Base-by-base conservation (phyloP, 2,329 filamentous ascomycete genomes). In the Phaeosphaeria sp. region DNA sequence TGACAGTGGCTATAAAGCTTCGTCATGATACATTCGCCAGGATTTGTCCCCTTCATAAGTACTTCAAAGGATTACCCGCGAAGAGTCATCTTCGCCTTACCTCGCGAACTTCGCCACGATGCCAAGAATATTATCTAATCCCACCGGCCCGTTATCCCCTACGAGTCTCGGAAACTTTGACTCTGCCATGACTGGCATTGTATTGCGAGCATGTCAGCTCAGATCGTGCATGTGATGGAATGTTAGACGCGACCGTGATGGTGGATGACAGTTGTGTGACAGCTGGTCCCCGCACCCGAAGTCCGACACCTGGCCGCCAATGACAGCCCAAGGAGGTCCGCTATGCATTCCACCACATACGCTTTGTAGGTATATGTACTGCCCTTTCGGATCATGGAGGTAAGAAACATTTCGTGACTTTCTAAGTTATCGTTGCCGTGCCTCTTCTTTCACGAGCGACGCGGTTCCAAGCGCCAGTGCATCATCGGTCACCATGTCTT, bases 201-300 rank as follows among this genome's bases (percentile, higher is more conserved):
- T 13, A 20, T 17, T 46, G 2, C 15, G 22, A 3, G 1, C 11
- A 23, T 23, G 22, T 44, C 18, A 44, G 22, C 9, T 5, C 2
- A 4, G 20, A 25, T 46, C 5, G 15, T 46, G 43, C 10, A 25
- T 15, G 22, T 25, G 43, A 46, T 22, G 21, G 5, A 46, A 22
- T 44, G 42, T 36, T 11, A 39, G 15, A 17, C n/a, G 43, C 11
- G 18, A 39, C 36, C 15, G 2, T 17, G 36, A 2, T 17, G 11
- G 36, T 15, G 36, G 36, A 39, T 39, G 36, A 39, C 36, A 39
- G 20, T 46, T 46, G 43, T 46, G 43, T 10, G 43, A 46, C 22
- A 25, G 20, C 43, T 30, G n/a, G 39, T 59, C 63, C 63, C 63
- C 63, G 47, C 53, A 58, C 25, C 63, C 63, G 63, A 65, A 65